phyloP scores from a whole-genome alignment of 2,329 filamentous ascomycete genomes.

The Nakataea oryzae region DNA sequence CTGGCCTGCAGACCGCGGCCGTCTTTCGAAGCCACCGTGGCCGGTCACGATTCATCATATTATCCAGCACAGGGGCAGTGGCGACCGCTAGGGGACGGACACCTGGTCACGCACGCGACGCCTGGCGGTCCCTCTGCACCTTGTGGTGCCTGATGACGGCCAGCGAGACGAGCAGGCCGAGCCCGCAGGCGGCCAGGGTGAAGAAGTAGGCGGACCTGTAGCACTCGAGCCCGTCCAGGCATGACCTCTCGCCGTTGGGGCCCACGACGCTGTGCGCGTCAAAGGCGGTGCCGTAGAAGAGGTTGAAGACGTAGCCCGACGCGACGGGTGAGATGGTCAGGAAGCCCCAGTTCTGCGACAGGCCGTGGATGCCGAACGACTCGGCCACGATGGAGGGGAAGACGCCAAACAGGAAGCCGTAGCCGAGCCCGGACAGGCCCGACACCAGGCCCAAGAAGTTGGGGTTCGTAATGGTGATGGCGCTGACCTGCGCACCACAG shows the following conservation, averaged over 20 bases:
- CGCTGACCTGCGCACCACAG: slow-evolving; percentile 66
- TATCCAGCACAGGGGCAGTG: no score
- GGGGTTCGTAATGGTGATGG: slow-evolving; percentile 66
- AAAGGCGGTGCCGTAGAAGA: slow-evolving; percentile 78
- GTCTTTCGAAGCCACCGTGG: no score
- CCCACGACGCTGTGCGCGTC: slow-evolving; percentile 67
- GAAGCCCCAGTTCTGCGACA: slow-evolving; percentile 93
- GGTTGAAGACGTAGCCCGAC: slow-evolving; percentile 84
- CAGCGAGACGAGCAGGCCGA: slow-evolving; percentile 60
- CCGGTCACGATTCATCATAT: no score
- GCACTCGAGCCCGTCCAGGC: slow-evolving; percentile 67
- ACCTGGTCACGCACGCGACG: not conserved
- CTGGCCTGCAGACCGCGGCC: not conserved
- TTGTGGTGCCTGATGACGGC: slow-evolving; percentile 57
- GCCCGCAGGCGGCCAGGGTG: slow-evolving; percentile 60
- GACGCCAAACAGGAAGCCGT: slow-evolving; percentile 89
- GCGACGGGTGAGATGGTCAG: slow-evolving; percentile 86
- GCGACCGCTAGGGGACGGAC: no score
- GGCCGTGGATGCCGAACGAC: slow-evolving; percentile 77
- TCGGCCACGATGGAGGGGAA: slow-evolving; percentile 85
- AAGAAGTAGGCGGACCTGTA: slow-evolving; percentile 74
- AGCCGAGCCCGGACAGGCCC: slow-evolving; percentile 73
- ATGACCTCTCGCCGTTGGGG: slow-evolving; percentile 60
- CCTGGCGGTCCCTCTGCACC: slow-evolving; percentile 23
- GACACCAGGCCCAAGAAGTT: slow-evolving; percentile 70